phyloP scores from a whole-genome alignment of 1,284 basidiomycete genomes.

The Malassezia nana region DNA sequence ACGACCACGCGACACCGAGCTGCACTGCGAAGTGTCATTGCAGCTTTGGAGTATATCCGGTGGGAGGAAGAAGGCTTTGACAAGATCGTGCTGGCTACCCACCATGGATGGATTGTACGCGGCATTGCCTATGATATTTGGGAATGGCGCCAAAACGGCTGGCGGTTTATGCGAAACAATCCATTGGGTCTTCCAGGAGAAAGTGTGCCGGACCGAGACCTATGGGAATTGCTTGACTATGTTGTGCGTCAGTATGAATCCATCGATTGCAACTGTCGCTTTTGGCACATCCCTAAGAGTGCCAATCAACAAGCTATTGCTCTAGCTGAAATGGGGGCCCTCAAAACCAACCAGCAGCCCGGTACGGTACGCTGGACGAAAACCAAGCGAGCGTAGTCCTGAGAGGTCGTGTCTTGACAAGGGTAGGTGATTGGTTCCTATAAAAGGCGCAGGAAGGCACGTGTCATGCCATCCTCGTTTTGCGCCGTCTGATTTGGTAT shows the following conservation, averaged over 20 bases:
- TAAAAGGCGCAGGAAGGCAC: not conserved
- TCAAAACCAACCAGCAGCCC: constrained; percentile 34
- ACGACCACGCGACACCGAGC: constrained; percentile 28
- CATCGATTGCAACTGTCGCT: constrained; percentile 44
- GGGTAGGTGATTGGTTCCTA: not conserved
- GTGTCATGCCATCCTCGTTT: not conserved
- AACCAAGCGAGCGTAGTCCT: not conserved
- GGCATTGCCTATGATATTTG: constrained; percentile 43
- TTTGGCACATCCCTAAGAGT: constrained; percentile 36
- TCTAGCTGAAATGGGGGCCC: constrained; percentile 36
- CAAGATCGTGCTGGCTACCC: constrained; percentile 42
- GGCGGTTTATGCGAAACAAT: constrained; percentile 27
- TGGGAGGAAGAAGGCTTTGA: constrained; percentile 47
- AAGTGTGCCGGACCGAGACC: constrained; percentile 39
- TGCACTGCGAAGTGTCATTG: constrained; percentile 33
- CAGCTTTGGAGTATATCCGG: constrained; percentile 34
- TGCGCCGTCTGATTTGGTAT: not conserved
- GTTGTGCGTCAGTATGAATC: constrained; percentile 35
- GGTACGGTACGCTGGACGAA: constrained; percentile 37
- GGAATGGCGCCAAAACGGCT: constrained; percentile 40
- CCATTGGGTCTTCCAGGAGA: constrained; percentile 32
- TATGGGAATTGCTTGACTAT: constrained; percentile 43
- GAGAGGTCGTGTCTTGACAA: not conserved
- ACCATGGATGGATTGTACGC: constrained; percentile 41
- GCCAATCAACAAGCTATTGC: constrained; percentile 25